Evolutionary conservation across 441 rosid species (phyloP), one percentile per base, ranked within the genome.

Genomic region (Kokia cookei): DNA sequence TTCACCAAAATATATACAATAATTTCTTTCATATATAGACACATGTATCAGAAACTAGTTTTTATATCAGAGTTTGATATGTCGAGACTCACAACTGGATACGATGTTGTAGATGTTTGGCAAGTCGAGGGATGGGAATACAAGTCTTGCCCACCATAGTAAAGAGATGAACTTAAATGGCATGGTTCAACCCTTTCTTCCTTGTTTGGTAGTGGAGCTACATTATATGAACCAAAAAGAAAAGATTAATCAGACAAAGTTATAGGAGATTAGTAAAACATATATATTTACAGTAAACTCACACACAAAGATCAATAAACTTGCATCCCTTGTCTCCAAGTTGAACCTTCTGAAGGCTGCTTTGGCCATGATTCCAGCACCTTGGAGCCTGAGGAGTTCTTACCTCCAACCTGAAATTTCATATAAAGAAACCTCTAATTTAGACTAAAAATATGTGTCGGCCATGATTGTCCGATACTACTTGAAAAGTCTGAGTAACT

Each of bases 81-180:
- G 71, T 61, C 17, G 40, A 64, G 76, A 84, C 93, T 89, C 78
- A 91, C 97, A 10, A 61, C 55, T 37, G 86, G 83, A 79, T 89
- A 80, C 48, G 48, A 43, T 40, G 89, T 73, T 63, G 79, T 73
- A 7, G 85, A 62, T 69, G 74, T 77, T 66, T 78, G 84, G 69
- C 43, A 78, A 63, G 53, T 83, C 6, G 88, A 76, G 66, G 87
- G 65, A 63, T 67, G 80, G 70, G 89, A 84, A 74, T 87, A 90
- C 70, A 85, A 80, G 55, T 92, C 96, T 86, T 84, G 98, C 24
- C 97, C 97, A 67, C 98, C 93, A 42, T 92, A 90, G 88, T 92
- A 90, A 74, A 90, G 84, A 22, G 97, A 89, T 67, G 98, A 93
- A 77, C 97, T 92, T 67, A 92, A 83, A 77, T 89, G 88, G 73